Conservation (phyloP, 805 yeast genomes). For the Candida tallmaniae region DNA sequence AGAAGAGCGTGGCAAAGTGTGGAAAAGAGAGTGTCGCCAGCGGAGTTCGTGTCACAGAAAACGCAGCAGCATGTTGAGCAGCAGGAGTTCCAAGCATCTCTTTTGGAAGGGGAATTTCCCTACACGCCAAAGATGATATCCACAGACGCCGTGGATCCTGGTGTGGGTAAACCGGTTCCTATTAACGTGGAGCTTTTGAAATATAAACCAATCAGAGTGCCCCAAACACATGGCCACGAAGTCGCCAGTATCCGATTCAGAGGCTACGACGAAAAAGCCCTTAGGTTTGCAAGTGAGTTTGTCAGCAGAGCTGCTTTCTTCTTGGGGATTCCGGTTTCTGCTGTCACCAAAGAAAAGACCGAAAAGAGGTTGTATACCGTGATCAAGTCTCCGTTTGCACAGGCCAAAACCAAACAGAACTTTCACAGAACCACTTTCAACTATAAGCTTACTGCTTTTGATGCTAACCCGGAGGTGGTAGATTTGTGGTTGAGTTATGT, state of each 20-base stretch:
- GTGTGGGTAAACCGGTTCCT: conserved; percentile 60
- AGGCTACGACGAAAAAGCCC: conserved; percentile 63
- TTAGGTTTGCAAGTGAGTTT: conserved; percentile 79
- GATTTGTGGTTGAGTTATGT: conserved; percentile 79
- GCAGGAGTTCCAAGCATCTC: conserved; percentile 20
- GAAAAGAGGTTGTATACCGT: conserved; percentile 90
- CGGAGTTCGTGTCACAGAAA: conserved; percentile 26
- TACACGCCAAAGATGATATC: conserved; percentile 30
- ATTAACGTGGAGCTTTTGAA: conserved; percentile 76
- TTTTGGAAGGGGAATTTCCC: conserved; percentile 22
- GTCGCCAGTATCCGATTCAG: conserved; percentile 76
- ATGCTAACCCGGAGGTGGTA: conserved; percentile 78
- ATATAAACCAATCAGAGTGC: conserved; percentile 72
- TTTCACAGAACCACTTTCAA: conserved; percentile 84
- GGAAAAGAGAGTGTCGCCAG: conserved; percentile 18
- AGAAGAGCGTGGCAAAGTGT: too few species aligned
- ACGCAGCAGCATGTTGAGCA: conserved; percentile 22
- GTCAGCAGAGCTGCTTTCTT: conserved; percentile 87
- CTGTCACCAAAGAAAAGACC: conserved; percentile 63
- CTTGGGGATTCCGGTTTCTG: conserved; percentile 80
- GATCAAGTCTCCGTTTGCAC: conserved; percentile 87
- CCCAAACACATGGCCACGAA: conserved; percentile 63
- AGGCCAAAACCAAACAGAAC: conserved; percentile 91
- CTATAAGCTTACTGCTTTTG: conserved; percentile 71
- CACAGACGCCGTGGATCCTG: conserved; percentile 16